Base-by-base conservation (phyloP, 345 rosid species). In the Aquilaria yunnanensis region DNA sequence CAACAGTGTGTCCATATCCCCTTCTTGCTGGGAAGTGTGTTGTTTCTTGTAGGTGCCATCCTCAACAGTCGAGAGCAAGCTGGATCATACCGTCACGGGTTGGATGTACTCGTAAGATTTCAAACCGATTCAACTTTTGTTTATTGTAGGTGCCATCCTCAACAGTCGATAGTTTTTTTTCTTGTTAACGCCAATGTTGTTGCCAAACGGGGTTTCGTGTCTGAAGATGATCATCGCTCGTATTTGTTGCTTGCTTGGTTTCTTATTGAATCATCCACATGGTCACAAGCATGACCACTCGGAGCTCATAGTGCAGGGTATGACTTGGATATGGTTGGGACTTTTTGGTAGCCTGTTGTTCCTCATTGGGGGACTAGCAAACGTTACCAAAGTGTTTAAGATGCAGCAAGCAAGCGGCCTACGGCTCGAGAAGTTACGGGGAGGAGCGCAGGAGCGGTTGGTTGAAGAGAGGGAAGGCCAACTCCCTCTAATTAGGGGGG, bases 1-100 rank as follows among this genome's bases (percentile, higher is more conserved):
- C 96, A 93, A 60, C 80, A 81, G 47, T 66, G 84, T 64, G 89
- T 88, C 51, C 88, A 83, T 37, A 68, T 86, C 57, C 97, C 96
- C 1, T 88, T 94, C 68, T 67, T 90, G 52, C 70, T 76, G 11
- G 92, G 92, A 14, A 83, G 96, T 59, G 56, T 85, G 63, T 9
- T 88, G 72, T 80, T 85, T 34, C 57, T 82, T 59, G 89, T 86
- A 13, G 91, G 89, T 2, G 75, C 85, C 13, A 72, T 85, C 60
- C 78, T 88, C 64, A 90, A 90, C 51, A 63, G 41, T 73, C 71
- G 32, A 1, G 79, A 90, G 54, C 84, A 81, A 62, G 69, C 83
- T 4, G 43, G 74, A 46, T 37, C 45, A 13, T 51, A 48, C 54
- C 80, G 66, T 51, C 89, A 78, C 47, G 95, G 88, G 5, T 60